Evolutionary conservation across 2,329 filamentous ascomycete species (phyloP).

Genomic region (Sphaerostilbella broomeana): DNA sequence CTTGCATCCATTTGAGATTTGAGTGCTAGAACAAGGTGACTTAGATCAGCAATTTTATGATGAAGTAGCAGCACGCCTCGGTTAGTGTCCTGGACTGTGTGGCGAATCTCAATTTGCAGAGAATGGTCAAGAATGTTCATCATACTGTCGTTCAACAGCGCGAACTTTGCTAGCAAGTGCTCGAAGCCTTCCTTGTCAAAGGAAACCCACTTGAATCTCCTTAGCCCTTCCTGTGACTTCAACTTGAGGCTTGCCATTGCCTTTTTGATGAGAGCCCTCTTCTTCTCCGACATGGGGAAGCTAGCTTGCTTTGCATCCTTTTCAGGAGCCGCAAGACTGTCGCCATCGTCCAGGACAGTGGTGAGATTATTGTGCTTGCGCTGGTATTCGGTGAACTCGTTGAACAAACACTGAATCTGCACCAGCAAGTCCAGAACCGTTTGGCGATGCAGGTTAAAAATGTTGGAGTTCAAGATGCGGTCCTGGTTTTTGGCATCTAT

Average conservation of each 20-base stretch:
- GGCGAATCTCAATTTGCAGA: slow-evolving; percentile 40
- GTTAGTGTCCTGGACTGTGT: slow-evolving; percentile 43
- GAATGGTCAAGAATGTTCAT: slow-evolving; percentile 41
- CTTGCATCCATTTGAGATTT: slow-evolving; percentile 35
- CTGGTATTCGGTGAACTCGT: slow-evolving; percentile 39
- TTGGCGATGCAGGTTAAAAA: slow-evolving; percentile 42
- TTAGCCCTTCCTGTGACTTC: slow-evolving; percentile 28
- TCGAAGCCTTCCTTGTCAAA: slow-evolving; percentile 43
- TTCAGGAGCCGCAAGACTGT: slow-evolving; percentile 32
- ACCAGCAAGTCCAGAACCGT: slow-evolving; percentile 43
- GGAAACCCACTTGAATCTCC: slow-evolving; percentile 36
- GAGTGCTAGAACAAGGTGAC: slow-evolving; percentile 39
- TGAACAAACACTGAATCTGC: slow-evolving; percentile 41
- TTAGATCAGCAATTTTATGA: slow-evolving; percentile 39
- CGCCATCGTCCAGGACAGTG: slow-evolving; percentile 28
- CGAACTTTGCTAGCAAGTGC: slow-evolving; percentile 36
- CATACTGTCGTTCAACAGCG: slow-evolving; percentile 41
- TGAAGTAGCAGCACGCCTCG: slow-evolving; percentile 41
- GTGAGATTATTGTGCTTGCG: slow-evolving; percentile 32
- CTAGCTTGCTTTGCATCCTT: slow-evolving; percentile 38
- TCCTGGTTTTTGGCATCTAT: slow-evolving; percentile 34
- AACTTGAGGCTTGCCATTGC: slow-evolving; percentile 34
- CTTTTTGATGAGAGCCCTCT: slow-evolving; percentile 38
- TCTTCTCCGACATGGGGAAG: slow-evolving; percentile 36
- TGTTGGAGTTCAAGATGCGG: slow-evolving; percentile 40